Evolutionary conservation across 2,329 filamentous ascomycete species (phyloP).

Genomic region (Ramularia endophylla): DNA sequence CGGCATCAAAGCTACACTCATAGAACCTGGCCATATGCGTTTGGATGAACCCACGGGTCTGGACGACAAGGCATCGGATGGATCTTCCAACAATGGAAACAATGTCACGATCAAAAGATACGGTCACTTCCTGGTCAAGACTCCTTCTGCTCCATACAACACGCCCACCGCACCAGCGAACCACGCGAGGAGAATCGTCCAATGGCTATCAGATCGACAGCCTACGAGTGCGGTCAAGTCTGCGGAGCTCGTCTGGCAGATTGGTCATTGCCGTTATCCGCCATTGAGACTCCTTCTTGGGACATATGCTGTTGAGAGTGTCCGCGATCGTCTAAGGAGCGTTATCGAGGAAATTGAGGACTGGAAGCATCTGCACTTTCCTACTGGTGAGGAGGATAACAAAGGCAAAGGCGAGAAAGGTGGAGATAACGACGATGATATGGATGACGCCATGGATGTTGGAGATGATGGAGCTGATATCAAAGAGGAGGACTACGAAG

Average conservation of each 20-base stretch:
- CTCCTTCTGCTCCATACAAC: conserved; percentile 74
- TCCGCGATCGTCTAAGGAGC: conserved; percentile 78
- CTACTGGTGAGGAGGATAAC: conserved; percentile 25
- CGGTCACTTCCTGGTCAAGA: conserved; percentile 88
- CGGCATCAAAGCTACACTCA: conserved; percentile 88
- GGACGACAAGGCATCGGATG: conserved; percentile 24
- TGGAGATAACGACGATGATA: conserved; percentile 19
- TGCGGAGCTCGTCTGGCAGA: conserved; percentile 86
- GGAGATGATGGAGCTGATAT: conserved; percentile 15
- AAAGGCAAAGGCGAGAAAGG: conserved; percentile 21
- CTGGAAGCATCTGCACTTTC: conserved; percentile 36
- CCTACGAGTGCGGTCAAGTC: conserved; percentile 90
- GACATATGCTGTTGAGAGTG: conserved; percentile 92
- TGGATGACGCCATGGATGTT: conserved; percentile 19
- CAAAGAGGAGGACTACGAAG: conserved; percentile 16
- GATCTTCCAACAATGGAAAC: conserved; percentile 5
- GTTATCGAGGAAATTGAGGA: conserved; percentile 73
- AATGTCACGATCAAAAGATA: conserved; percentile 60
- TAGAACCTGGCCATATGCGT: conserved; percentile 83
- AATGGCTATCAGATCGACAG: conserved; percentile 90
- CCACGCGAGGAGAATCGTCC: conserved; percentile 84
- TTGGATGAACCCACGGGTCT: conserved; percentile 63
- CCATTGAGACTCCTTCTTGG: conserved; percentile 81
- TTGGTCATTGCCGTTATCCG: conserved; percentile 92
- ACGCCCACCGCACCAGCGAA: conserved; percentile 73